Percentiles rank a stretch among this genome's conserved stretches.
phyloP scores from a whole-genome alignment of 805 yeast genomes.

The Yueomyces sinensis region DNA sequence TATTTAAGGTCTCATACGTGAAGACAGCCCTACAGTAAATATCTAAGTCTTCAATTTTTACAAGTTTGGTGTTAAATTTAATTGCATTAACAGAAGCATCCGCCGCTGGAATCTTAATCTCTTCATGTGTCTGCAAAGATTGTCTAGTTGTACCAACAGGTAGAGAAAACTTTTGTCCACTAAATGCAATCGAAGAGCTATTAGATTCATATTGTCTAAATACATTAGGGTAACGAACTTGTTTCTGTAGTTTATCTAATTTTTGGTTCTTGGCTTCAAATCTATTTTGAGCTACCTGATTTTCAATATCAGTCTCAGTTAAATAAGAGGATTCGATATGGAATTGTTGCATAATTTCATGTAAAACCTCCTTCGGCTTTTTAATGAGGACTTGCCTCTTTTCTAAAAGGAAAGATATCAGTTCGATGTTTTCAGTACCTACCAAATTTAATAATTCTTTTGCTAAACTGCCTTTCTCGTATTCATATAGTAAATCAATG shows the following conservation, averaged over 20 bases:
- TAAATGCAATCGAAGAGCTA: slow-evolving; percentile 48
- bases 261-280: slow-evolving; percentile 35
- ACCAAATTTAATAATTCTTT: slow-evolving; percentile 62
- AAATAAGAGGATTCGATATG: slow-evolving; percentile 24
- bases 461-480: slow-evolving; percentile 50
- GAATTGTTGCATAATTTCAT: slow-evolving; percentile 9
- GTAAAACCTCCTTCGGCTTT: slow-evolving; percentile 9
- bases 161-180: slow-evolving; percentile 67
- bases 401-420: slow-evolving; percentile 37
- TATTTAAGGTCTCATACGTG: slow-evolving; percentile 63
- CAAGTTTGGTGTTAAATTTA: slow-evolving; percentile 30
- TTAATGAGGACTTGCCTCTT: slow-evolving; percentile 6
- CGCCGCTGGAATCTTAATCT: slow-evolving; percentile 71
- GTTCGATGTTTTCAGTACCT: slow-evolving; percentile 77
- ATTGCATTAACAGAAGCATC: slow-evolving; percentile 35
- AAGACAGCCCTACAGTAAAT: slow-evolving; percentile 74
- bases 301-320: slow-evolving; percentile 42
- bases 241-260: slow-evolving; percentile 32
- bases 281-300: slow-evolving; percentile 38
- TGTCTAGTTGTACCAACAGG: slow-evolving; percentile 72
- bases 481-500: slow-evolving; percentile 17
- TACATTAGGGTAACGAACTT: slow-evolving; percentile 72
- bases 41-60: slow-evolving; percentile 55
- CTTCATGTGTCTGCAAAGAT: slow-evolving; percentile 55
- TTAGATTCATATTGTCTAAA: slow-evolving; percentile 58